Conservation (phyloP, 371 early-diverging fungal genomes). For the Umbelopsis sp. region DNA sequence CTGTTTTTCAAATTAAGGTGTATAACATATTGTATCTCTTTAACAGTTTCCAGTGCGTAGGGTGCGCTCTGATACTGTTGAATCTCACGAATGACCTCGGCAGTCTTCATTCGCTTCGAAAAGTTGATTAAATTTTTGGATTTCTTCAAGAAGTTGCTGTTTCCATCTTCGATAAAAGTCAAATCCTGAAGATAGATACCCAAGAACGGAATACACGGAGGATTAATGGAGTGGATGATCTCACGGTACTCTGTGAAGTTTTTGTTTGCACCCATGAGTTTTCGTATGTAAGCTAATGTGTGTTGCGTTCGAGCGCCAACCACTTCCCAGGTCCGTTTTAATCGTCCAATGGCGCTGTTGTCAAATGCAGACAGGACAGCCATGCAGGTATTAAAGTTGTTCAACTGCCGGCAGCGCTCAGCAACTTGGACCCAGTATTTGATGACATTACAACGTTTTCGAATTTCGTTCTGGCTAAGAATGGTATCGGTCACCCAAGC, state of each 20-base stretch:
- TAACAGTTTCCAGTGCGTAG: slow-evolving; percentile 79
- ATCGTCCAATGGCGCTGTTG: slow-evolving; percentile 85
- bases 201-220: slow-evolving; percentile 94
- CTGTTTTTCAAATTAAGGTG: slow-evolving; percentile 51
- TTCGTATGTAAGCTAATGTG: slow-evolving; percentile 50
- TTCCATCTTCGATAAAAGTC: slow-evolving; percentile 95
- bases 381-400: slow-evolving; percentile 94
- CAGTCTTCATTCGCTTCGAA: slow-evolving; percentile 86
- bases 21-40: slow-evolving; percentile 86
- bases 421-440: slow-evolving; percentile 88
- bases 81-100: slow-evolving; percentile 90
- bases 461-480: slow-evolving; percentile 76
- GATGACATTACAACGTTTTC: slow-evolving; percentile 74
- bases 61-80: slow-evolving; percentile 90
- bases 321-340: slow-evolving; percentile 83
- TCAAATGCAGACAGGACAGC: slow-evolving; percentile 89
- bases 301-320: slow-evolving; percentile 53
- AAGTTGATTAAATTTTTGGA: slow-evolving; percentile 86
- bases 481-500: slow-evolving; percentile 89
- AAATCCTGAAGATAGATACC: slow-evolving; percentile 92
- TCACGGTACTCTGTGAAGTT: slow-evolving; percentile 90
- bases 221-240: slow-evolving; percentile 82
- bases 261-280: slow-evolving; percentile 78
- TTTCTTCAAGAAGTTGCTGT: slow-evolving; percentile 64
- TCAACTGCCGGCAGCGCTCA: slow-evolving; percentile 75